Evolutionary conservation across 768 basidiomycete species (phyloP).

Genomic region (Myochromella boudieri): DNA sequence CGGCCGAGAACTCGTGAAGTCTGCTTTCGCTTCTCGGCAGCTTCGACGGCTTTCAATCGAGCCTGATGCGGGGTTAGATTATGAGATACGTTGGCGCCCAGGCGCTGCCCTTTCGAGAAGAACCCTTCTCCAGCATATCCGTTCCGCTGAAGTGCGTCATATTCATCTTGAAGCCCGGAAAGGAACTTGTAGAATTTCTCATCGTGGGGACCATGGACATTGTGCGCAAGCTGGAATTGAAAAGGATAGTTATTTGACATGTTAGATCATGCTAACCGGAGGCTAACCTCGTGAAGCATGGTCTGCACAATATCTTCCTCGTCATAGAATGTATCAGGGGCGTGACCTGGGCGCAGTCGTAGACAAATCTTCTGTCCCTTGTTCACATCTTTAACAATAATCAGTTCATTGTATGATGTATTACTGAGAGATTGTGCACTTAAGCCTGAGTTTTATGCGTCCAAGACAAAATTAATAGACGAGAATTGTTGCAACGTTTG

Average conservation of each 20-base stretch:
- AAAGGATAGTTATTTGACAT: too few relatives aligned
- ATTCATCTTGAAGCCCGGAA: conserved; percentile 78
- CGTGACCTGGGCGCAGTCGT: conserved; percentile 71
- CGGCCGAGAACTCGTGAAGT: conserved; percentile 43
- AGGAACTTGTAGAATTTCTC: conserved; percentile 79
- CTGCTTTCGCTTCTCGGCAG: conserved; percentile 72
- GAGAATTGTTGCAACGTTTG: conserved; percentile 2
- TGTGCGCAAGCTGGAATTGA: conserved; percentile 85
- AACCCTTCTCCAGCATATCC: conserved; percentile 95
- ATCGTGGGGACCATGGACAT: conserved; percentile 88
- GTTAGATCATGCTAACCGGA: background rate
- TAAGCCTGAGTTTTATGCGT: conserved; percentile 25
- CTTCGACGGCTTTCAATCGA: conserved; percentile 66
- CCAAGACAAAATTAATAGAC: conserved; percentile 4
- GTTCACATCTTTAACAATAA: conserved; percentile 83
- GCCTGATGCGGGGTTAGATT: conserved; percentile 67
- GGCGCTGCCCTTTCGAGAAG: conserved; percentile 65
- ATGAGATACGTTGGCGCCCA: conserved; percentile 71
- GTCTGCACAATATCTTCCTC: conserved; percentile 76
- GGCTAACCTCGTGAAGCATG: conserved; percentile 85
- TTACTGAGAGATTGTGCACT: too few relatives aligned
- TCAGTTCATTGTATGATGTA: too few relatives aligned
- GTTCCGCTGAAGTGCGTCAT: conserved; percentile 69
- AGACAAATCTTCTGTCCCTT: conserved; percentile 81
- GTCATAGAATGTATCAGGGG: conserved; percentile 69